Evolutionary conservation across 2,329 filamentous ascomycete genomes (phyloP), one percentile per base, ranked within the genome.

Genomic region (Fusarium drepaniforme): DNA sequence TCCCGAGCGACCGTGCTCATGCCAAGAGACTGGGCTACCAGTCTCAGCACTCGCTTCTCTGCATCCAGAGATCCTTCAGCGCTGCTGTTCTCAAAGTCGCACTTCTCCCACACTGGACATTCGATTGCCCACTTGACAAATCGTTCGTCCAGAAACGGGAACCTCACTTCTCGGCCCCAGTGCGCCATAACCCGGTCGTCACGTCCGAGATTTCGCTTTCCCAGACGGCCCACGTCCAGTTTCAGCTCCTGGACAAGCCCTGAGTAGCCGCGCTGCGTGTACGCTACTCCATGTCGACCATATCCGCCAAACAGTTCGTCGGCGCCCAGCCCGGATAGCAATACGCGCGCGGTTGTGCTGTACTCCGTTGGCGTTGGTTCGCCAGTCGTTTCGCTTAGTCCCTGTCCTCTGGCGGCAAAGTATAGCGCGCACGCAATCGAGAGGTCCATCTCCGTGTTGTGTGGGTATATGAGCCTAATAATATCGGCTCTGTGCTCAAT

Each of bases 361-460:
- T 95, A 96, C 0, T 81, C 75, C 7, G 76, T 53, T 0, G 77
- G 66, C 4, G 81, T 76, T n/a, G 78, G 68, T 30, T 78, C 73
- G 3, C 69, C 68, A 38, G 76, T 68, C 15, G 75, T 80, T 65
- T 84, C 84, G 44, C 87, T 85, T 21, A 82, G 75, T 0, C 93
- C 94, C 61, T 85, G 82, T 1, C 95, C 96, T 44, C 95, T 90
- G 0, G 96, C 92, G 8, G 97, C 95, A 85, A 99, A 99, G 82
- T 98, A 98, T n/a, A 99, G 87, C 0, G 97, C 97, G 77, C 90
- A 93, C 0, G 94, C 93, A 77, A 99, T 99, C 5, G 97, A 99
- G 1, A 99, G 87, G 79, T 99, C 97, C 97, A 99, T 99, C 83
- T 99, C 97, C 0, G 97, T 99, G 76, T 98, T 96, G 83, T 99